Conservation (phyloP, 345 rosid genomes). For the Melaleuca quinquenervia region DNA sequence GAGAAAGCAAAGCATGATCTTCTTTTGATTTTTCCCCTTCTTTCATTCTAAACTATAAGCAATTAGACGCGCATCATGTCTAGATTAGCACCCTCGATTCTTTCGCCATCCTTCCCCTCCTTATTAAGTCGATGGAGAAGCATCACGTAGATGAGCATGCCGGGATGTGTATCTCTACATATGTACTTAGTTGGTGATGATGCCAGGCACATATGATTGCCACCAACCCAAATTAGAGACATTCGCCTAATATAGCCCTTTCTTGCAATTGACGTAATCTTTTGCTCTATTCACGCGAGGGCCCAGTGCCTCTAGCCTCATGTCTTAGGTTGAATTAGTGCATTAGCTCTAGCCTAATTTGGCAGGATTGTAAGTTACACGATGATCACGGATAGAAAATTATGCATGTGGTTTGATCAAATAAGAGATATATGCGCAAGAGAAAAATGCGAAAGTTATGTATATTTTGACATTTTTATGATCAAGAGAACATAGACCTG, state of each 20-base stretch:
- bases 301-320: not conserved
- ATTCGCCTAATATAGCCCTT: not conserved
- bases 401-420: not conserved
- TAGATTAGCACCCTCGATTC: not conserved
- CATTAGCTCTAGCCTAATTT: not conserved
- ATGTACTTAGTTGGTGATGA: too few species aligned
- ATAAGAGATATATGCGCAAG: not conserved
- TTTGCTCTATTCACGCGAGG: not conserved
- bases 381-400: fast-evolving
- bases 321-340: not conserved
- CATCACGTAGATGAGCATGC: not conserved
- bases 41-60: not conserved
- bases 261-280: not conserved
- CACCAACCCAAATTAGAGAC: not conserved
- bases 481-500: not conserved
- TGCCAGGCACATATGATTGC: not conserved
- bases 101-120: not conserved
- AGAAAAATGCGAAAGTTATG: not conserved
- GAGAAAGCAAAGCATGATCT: too few species aligned
- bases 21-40: not conserved
- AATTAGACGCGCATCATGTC: not conserved
- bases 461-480: not conserved
- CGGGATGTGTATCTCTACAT: not conserved
- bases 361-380: not conserved
- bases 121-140: not conserved